Base-by-base conservation (phyloP, 345 rosid genomes). In the Jatropha curcas region DNA sequence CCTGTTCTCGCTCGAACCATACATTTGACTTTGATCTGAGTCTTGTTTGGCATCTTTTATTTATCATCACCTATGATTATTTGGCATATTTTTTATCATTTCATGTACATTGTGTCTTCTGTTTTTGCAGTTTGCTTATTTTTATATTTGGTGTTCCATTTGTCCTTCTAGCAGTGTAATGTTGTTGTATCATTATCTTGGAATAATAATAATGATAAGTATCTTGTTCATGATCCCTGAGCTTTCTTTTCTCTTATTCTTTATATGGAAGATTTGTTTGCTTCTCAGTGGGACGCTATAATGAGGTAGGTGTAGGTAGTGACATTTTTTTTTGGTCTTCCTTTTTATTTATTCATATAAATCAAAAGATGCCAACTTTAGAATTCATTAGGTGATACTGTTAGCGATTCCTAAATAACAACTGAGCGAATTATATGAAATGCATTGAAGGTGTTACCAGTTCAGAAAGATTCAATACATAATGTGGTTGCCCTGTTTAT, bases 1-100 rank as follows among this genome's bases (percentile, higher is more conserved):
- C 67, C 37, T 74, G 75, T 71, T 81, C 64, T 16, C 81, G 80
- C 79, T 75, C 57, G 20, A 75, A 67, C 53, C 50, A 74, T 68
- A 74, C 35, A 60, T 45, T 66, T 28, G 46, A 30, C 57, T n/a
- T 43, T 37, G 58, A 14, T 24, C n/a, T 53, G 58, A 74, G 31
- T 43, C 70, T 30, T 14, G n/a, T 37, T 39, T 60, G 63, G 75
- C 39, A 67, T 63, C 57, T 57, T 65, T 39, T 56, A 30, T 56
- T 57, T 62, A 61, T 34, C 39, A 27, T 59, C 60, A 45, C 67
- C 73, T 50, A 30, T 27, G 62, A 64, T 68, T 72, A 68, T 74
- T n/a, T n/a, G n/a, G 76, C 77, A 70, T 37, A 67, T 80, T 16
- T 28, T 31, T n/a, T n/a, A n/a, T n/a, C n/a, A n/a, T n/a, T n/a